phyloP scores from a whole-genome alignment of 2,329 filamentous ascomycete genomes.

The Metarhizium anisopliae region DNA sequence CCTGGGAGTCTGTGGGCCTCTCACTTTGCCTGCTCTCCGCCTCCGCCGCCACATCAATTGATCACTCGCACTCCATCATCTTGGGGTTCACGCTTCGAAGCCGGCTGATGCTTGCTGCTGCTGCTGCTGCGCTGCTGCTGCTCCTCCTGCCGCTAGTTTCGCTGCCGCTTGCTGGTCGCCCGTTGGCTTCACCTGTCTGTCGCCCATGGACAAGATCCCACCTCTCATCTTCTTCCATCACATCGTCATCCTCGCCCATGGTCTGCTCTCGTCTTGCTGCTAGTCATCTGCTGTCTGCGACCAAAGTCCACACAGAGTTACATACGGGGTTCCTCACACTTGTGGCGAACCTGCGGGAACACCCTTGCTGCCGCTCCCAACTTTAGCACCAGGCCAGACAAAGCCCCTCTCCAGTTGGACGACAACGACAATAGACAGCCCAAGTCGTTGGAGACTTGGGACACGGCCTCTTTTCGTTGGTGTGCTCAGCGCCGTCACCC shows the following conservation, averaged over 20 bases:
- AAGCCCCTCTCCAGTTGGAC: background rate
- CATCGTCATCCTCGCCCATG: background rate
- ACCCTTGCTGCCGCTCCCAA: background rate
- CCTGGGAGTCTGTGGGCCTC: background rate
- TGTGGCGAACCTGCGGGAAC: conserved; percentile 1
- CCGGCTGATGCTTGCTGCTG: background rate
- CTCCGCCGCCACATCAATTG: background rate
- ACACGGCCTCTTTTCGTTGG: background rate
- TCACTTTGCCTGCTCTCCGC: background rate
- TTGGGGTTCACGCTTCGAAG: too few relatives aligned
- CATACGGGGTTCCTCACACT: background rate
- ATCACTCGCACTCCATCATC: too few relatives aligned
- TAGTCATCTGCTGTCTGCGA: background rate
- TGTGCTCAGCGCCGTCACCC: background rate
- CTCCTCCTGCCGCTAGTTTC: too few relatives aligned
- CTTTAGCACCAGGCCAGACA: background rate
- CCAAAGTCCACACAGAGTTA: background rate
- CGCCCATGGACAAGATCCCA: background rate
- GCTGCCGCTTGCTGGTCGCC: background rate
- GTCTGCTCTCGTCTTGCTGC: background rate
- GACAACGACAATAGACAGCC: background rate
- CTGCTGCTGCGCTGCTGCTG: background rate
- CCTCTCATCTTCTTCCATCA: background rate
- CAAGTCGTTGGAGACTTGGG: background rate
- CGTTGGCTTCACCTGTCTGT: background rate